Conservation (phyloP, 2,329 filamentous ascomycete species). For the Penicillium hesseltinei region DNA sequence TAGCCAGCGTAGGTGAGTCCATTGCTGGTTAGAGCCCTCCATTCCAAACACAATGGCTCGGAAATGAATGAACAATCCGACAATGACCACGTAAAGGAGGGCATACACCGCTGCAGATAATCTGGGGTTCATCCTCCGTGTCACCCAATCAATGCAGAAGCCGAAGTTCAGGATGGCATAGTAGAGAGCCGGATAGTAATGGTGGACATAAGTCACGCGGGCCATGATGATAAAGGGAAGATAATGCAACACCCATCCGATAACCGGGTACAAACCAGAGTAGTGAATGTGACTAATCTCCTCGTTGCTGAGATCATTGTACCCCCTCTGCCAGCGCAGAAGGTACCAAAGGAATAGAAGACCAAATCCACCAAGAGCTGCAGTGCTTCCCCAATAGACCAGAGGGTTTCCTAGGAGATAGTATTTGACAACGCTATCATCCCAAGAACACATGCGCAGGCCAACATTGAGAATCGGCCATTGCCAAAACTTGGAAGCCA, state of each 20-base stretch:
- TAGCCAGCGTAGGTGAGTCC: conserved; percentile 93
- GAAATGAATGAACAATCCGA: conserved; percentile 85
- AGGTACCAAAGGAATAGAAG: conserved; percentile 78
- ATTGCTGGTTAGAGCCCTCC: conserved; percentile 78
- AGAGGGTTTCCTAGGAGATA: conserved; percentile 96
- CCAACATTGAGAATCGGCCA: conserved; percentile 96
- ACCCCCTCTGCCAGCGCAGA: conserved; percentile 94
- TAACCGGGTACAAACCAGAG: conserved; percentile 81
- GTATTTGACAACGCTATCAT: conserved; percentile 93
- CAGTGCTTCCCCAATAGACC: conserved; percentile 92
- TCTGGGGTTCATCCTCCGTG: conserved; percentile 62
- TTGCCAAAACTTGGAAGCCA: conserved; percentile 96
- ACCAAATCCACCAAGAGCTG: conserved; percentile 69
- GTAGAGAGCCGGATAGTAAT: conserved; percentile 98
- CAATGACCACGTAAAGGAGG: conserved; percentile 68
- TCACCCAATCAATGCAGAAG: conserved; percentile 83
- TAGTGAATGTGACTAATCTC: conserved; percentile 97
- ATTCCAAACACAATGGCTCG: conserved; percentile 96
- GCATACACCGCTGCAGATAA: conserved; percentile 70
- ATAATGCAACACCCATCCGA: conserved; percentile 96
- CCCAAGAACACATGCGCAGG: conserved; percentile 98
- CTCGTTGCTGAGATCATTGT: conserved; percentile 70
- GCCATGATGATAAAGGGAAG: conserved; percentile 96
- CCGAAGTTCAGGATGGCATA: conserved; percentile 89
- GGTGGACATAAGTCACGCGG: conserved; percentile 97